phyloP scores from a whole-genome alignment of 345 rosid species.

The Eucalyptus polybractea region DNA sequence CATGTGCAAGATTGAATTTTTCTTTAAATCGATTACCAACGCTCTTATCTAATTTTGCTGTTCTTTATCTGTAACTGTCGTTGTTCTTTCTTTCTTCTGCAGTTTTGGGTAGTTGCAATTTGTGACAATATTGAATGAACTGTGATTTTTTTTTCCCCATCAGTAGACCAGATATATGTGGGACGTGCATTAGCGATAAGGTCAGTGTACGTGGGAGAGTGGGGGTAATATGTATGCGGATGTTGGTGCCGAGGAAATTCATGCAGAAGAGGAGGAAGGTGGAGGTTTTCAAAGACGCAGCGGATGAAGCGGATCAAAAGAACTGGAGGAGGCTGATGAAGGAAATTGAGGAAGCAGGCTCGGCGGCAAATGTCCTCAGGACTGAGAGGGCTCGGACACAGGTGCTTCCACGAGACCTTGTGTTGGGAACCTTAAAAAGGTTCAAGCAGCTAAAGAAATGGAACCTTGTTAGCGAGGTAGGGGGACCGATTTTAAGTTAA shows the following conservation, averaged over 20 bases:
- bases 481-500: not conserved
- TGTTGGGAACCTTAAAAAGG: conserved; percentile 83
- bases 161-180: conserved; percentile 11
- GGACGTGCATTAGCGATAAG: not conserved
- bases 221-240: conserved; percentile 57
- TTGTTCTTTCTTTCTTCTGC: not conserved
- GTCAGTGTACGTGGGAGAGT: conserved; percentile 12
- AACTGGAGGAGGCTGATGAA: conserved; percentile 77
- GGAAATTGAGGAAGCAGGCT: conserved; percentile 61
- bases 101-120: not conserved
- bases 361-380: conserved; percentile 57
- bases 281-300: conserved; percentile 63
- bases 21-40: not conserved
- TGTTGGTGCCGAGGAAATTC: conserved; percentile 74
- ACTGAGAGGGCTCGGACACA: conserved; percentile 22
- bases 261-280: conserved; percentile 61
- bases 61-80: not conserved
- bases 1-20: not conserved
- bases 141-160: not conserved
- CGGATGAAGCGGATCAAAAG: conserved; percentile 65
- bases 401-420: conserved; percentile 51
- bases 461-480: conserved; percentile 84
- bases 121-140: not conserved
- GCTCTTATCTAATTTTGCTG: not conserved
- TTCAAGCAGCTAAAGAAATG: conserved; percentile 90